Evolutionary conservation across 768 basidiomycete genomes (phyloP), one percentile per base, ranked within the genome.

Genomic region (Guyanaporus albipodus): DNA sequence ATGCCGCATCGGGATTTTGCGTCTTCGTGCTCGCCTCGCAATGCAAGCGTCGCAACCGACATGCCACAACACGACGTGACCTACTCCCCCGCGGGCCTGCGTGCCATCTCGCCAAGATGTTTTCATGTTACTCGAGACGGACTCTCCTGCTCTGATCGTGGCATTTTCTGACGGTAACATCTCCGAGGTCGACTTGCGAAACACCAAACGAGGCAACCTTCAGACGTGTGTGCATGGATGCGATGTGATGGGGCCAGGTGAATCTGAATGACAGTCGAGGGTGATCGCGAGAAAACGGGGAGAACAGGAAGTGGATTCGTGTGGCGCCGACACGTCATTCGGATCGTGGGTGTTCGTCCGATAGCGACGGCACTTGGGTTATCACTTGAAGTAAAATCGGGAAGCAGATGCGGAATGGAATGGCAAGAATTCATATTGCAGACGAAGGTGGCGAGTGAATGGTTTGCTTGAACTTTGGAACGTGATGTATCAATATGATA

Each of bases 201-300:
- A 72, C 63, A 22, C 65, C 62, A 26, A 69, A 65, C 5, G 56
- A 56, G 26, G 40, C 15, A 63, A 61, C 47, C 50, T 49, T 49
- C 57, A 57, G 53, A 44, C 43, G 45, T 61, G 60, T 41, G 59
- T 46, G 40, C 44, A 54, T 19, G 55, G 61, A 6, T 42, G 57
- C 41, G 53, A 58, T 40, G 53, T 27, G 37, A 51, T 42, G 5
- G 40, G 37, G 17, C 45, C 56, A 27, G 46, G 59, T 7, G 57
- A 57, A 53, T 62, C 61, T 4, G 56, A 26, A 31, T 58, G 58
- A 14, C 70, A 60, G 9, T 63, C 67, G n/a, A 69, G 66, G 8
- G 77, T 73, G 53, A 76, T 86, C 4, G 81, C 84, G 12, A 88
- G 70, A 21, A 89, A 75, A 9, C 85, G 80, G 28, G 72, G 64